Evolutionary conservation across 2,329 filamentous ascomycete species (phyloP).

Genomic region (Bipolaris cookei): DNA sequence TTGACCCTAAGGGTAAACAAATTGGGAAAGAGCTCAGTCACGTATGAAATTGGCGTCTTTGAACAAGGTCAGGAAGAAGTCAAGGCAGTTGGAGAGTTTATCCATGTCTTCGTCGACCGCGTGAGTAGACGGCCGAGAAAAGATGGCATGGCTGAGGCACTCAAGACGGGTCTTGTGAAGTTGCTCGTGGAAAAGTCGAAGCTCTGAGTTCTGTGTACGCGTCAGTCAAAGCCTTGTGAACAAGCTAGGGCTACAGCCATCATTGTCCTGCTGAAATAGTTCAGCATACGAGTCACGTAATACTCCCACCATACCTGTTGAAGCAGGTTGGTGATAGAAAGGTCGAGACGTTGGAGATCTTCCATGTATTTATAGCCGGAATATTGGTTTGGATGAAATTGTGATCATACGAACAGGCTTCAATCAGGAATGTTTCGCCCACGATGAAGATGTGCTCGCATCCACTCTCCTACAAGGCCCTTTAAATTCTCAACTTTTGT

Average conservation of each 20-base stretch:
- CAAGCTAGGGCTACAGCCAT: background rate
- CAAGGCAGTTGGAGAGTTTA: constrained; percentile 83
- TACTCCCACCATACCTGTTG: too few species aligned
- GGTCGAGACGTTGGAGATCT: too few species aligned
- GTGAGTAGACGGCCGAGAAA: constrained; percentile 70
- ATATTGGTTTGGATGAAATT: too few species aligned
- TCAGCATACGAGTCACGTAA: too few species aligned
- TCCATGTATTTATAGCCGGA: too few species aligned
- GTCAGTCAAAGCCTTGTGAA: background rate
- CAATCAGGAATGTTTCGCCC: background rate
- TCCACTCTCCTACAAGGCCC: background rate
- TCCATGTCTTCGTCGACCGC: constrained; percentile 87
- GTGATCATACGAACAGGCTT: background rate
- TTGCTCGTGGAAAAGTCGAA: constrained; percentile 33
- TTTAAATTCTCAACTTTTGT: background rate
- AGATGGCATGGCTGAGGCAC: constrained; percentile 66
- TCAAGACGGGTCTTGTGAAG: constrained; percentile 56
- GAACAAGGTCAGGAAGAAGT: constrained; percentile 74
- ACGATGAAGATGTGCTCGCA: background rate
- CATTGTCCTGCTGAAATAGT: background rate
- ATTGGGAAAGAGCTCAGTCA: constrained; percentile 84
- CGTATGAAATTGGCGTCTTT: constrained; percentile 89
- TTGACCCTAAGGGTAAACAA: constrained; percentile 82
- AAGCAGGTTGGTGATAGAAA: too few species aligned
- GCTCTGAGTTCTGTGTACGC: constrained; percentile 25